These are phyloP conservation scores for Brassica incana DNA, from an alignment of 345 rosid species.

Conservation along the genomic window DNA sequence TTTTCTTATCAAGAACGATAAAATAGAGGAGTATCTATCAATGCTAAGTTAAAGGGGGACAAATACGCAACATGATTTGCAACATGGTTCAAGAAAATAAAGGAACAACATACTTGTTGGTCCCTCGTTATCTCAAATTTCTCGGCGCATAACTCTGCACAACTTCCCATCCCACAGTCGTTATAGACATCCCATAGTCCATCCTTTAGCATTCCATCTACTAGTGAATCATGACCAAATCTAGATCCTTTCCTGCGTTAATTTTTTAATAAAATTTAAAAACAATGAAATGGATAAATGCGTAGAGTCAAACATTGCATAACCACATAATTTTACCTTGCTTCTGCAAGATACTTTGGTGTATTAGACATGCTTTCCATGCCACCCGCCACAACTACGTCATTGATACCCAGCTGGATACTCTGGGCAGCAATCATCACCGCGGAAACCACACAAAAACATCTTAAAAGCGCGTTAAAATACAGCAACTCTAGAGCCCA, in stretches of 20 bases:
- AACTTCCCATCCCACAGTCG: slow-evolving; percentile 90
- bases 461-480: background rate
- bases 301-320: too few relatives aligned
- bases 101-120: slow-evolving; percentile 58
- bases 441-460: slow-evolving; percentile 52
- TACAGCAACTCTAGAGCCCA: background rate
- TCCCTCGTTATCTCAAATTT: slow-evolving; percentile 71
- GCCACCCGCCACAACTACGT: slow-evolving; percentile 95
- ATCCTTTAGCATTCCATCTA: slow-evolving; percentile 96
- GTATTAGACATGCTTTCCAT: slow-evolving; percentile 98
- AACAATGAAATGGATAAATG: background rate
- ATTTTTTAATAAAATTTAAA: slow-evolving; percentile 26
- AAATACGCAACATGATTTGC: too few relatives aligned
- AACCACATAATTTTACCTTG: slow-evolving; percentile 51
- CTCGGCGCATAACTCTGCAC: slow-evolving; percentile 95
- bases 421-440: slow-evolving; percentile 93
- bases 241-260: slow-evolving; percentile 91
- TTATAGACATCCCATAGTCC: slow-evolving; percentile 97
- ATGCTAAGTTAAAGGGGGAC: background rate
- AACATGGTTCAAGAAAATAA: background rate
- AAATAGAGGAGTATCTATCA: too few relatives aligned
- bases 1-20: too few relatives aligned
- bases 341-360: slow-evolving; percentile 92
- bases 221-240: slow-evolving; percentile 86
- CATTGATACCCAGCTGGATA: slow-evolving; percentile 90